Percentiles rank a stretch among this genome's conserved stretches.
phyloP scores from a whole-genome alignment of 306 rosid genomes.

The Rosa persica region DNA sequence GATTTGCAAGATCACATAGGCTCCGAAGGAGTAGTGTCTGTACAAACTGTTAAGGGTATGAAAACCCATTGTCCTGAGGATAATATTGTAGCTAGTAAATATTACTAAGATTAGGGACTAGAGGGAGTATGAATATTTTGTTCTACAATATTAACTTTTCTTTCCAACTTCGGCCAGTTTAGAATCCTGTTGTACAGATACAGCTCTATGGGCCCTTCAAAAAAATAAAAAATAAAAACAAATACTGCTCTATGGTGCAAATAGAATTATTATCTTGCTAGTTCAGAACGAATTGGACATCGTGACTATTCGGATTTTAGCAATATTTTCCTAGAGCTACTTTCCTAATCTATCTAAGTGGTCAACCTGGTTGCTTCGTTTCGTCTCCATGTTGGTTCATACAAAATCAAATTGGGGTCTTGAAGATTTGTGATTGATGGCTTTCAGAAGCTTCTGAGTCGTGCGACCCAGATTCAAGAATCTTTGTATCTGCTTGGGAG shows the following conservation, averaged over 20 bases:
- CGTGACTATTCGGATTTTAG: not conserved
- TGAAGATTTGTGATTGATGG: too few species aligned
- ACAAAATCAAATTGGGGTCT: too few species aligned
- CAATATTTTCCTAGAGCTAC: too few species aligned
- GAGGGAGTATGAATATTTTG: not conserved
- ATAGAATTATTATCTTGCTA: not conserved
- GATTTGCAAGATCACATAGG: constrained; percentile 14
- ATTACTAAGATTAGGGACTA: not conserved
- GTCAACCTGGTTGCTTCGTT: too few species aligned
- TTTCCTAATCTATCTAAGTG: too few species aligned
- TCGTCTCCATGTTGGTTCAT: too few species aligned
- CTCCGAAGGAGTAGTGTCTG: not conserved
- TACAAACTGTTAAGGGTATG: not conserved
- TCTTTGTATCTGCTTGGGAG: too few species aligned
- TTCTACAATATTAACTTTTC: not conserved
- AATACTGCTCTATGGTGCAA: not conserved
- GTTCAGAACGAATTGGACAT: not conserved
- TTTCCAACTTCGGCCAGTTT: not conserved
- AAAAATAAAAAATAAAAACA: not conserved
- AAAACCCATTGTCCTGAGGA: not conserved
- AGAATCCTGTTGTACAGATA: not conserved
- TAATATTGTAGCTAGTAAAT: not conserved
- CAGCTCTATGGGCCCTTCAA: not conserved
- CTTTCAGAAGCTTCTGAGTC: too few species aligned
- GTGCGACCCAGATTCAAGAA: too few species aligned